Conservation (phyloP, 768 basidiomycete species). For the Tephrocybe rancida region DNA sequence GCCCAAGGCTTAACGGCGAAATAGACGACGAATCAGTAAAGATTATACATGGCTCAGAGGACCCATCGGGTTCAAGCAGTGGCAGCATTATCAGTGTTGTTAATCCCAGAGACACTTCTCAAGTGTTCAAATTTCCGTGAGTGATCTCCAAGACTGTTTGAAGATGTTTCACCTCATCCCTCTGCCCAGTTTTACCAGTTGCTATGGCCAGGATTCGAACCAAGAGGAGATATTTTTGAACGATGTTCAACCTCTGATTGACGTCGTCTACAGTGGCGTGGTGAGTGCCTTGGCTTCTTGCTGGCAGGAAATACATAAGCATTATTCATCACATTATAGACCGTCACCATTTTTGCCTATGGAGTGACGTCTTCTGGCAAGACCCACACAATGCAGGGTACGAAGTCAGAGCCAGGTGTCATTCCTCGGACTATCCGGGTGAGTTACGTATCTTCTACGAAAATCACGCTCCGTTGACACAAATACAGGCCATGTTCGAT, state of each 20-base stretch:
- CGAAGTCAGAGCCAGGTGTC: slow-evolving; percentile 71
- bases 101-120: slow-evolving; percentile 68
- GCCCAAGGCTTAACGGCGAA: slow-evolving; percentile 66
- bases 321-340: slow-evolving; percentile 40
- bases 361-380: slow-evolving; percentile 92
- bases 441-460: slow-evolving; percentile 15
- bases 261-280: slow-evolving; percentile 75
- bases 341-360: slow-evolving; percentile 87
- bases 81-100: slow-evolving; percentile 61
- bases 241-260: slow-evolving; percentile 78
- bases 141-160: slow-evolving; percentile 20
- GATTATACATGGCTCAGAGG: slow-evolving; percentile 45
- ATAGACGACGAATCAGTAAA: slow-evolving; percentile 62
- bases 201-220: slow-evolving; percentile 68
- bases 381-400: slow-evolving; percentile 93
- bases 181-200: slow-evolving; percentile 77
- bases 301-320: too few relatives aligned
- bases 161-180: too few relatives aligned
- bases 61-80: slow-evolving; percentile 27
- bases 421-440: slow-evolving; percentile 83
- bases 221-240: slow-evolving; percentile 79
- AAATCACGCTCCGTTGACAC: not conserved
- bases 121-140: slow-evolving; percentile 81
- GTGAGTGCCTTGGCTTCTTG: slow-evolving; percentile 41
- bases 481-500: slow-evolving; percentile 56